phyloP scores from a whole-genome alignment of 116 monocot species.

The Zostera marina region DNA sequence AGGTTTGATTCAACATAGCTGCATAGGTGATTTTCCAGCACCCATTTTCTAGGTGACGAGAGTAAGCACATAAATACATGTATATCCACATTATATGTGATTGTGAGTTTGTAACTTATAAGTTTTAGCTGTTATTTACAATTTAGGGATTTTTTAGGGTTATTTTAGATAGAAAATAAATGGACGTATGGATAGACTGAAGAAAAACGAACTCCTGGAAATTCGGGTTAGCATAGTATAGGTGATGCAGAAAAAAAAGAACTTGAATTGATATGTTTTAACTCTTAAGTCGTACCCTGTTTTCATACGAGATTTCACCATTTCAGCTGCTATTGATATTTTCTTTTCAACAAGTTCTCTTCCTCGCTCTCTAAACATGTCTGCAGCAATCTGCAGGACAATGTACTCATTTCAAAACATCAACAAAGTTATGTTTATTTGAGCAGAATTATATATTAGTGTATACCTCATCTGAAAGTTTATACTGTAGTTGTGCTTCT shows the following conservation, averaged over 20 bases:
- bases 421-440: background rate
- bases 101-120: too few relatives aligned
- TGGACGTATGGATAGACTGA: too few relatives aligned
- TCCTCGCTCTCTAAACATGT: constrained; percentile 63
- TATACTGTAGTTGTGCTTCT: constrained; percentile 55
- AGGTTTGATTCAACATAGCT: too few relatives aligned
- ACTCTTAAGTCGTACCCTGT: constrained; percentile 20
- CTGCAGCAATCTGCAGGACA: constrained; percentile 64
- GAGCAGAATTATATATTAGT: too few relatives aligned
- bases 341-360: constrained; percentile 74
- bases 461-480: constrained; percentile 85
- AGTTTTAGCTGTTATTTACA: too few relatives aligned
- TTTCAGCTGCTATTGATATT: constrained; percentile 43
- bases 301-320: constrained; percentile 62
- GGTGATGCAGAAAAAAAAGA: background rate
- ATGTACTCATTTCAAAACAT: background rate
- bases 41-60: too few relatives aligned
- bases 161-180: too few relatives aligned
- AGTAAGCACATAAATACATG: too few relatives aligned
- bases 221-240: background rate
- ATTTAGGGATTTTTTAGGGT: too few relatives aligned
- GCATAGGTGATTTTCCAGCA: too few relatives aligned
- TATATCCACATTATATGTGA: too few relatives aligned
- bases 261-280: background rate
- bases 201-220: too few relatives aligned